Conservation (phyloP, 805 yeast genomes). For the Myxozyma mucilagina region DNA sequence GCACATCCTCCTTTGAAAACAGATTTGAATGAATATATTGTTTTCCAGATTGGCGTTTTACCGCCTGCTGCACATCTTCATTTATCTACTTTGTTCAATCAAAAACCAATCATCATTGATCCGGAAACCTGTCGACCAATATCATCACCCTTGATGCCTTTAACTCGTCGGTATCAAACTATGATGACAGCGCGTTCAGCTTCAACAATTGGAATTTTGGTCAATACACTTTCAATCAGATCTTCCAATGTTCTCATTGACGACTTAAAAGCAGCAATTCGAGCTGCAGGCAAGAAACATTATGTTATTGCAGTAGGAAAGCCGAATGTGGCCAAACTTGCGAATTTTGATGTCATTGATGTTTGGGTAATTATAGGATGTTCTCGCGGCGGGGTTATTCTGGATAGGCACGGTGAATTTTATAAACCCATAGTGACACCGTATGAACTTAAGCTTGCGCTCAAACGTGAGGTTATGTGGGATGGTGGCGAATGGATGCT, state of each 20-base stretch:
- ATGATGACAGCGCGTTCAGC: constrained; percentile 91
- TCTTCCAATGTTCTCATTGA: constrained; percentile 71
- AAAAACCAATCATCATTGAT: constrained; percentile 18
- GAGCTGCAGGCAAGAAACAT: constrained; percentile 81
- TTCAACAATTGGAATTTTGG: constrained; percentile 86
- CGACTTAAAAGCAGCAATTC: constrained; percentile 59
- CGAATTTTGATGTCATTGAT: constrained; percentile 92
- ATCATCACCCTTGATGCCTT: constrained; percentile 41
- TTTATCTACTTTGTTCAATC: constrained; percentile 66
- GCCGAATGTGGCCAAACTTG: constrained; percentile 95
- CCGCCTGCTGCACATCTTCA: constrained; percentile 76
- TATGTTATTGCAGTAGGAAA: constrained; percentile 96
- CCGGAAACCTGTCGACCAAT: constrained; percentile 4
- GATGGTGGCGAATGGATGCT: constrained; percentile 84
- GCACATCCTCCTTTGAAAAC: constrained; percentile 27
- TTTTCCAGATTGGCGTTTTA: constrained; percentile 74
- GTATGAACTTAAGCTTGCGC: constrained; percentile 80
- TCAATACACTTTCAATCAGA: constrained; percentile 81
- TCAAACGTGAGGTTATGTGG: constrained; percentile 78
- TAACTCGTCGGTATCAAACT: constrained; percentile 78
- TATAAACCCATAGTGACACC: constrained; percentile 93
- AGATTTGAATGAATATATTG: constrained; percentile 49
- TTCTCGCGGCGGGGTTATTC: constrained; percentile 85
- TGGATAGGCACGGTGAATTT: constrained; percentile 77
- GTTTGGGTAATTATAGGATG: constrained; percentile 95